Evolutionary conservation across 768 basidiomycete species (phyloP).

Genomic region (Collybia sordida): DNA sequence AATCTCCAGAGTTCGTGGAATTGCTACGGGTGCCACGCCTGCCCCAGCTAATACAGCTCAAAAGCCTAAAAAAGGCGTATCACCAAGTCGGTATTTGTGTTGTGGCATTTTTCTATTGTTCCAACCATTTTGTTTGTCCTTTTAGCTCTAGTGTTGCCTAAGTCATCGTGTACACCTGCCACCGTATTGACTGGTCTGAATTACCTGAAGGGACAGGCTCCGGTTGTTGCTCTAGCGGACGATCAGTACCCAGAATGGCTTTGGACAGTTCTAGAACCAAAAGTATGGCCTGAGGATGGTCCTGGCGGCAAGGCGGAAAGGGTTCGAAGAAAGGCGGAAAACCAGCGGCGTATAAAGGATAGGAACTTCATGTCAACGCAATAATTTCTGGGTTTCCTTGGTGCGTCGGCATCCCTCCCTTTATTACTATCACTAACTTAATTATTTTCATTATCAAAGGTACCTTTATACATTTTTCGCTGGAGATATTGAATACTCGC

Average conservation of each 20-base stretch:
- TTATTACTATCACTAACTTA: too few relatives aligned
- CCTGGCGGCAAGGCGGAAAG: conserved; percentile 71
- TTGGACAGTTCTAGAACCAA: conserved; percentile 72
- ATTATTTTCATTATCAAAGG: too few relatives aligned
- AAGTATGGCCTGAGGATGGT: conserved; percentile 64
- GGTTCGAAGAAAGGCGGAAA: conserved; percentile 55
- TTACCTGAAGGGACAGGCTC: conserved; percentile 79
- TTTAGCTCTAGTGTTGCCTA: conserved; percentile 22
- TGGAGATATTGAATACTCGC: too few relatives aligned
- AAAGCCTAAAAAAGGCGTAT: conserved; percentile 10
- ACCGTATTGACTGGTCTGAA: conserved; percentile 80
- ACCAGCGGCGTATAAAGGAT: conserved; percentile 73
- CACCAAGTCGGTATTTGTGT: conserved; percentile 7
- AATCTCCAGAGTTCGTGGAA: conserved; percentile 11
- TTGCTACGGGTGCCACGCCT: conserved; percentile 10
- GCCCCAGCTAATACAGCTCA: neutral
- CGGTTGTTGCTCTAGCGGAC: conserved; percentile 75
- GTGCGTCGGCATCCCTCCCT: too few relatives aligned
- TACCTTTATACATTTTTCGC: too few relatives aligned
- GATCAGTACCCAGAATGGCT: conserved; percentile 89
- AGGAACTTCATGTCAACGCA: conserved; percentile 87
- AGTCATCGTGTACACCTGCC: conserved; percentile 69
- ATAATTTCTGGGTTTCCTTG: conserved; percentile 24
- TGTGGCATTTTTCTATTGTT: neutral
- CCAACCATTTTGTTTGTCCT: neutral